Evolutionary conservation across 257 asterid genomes (phyloP).

Genomic region (Gardenia jasminoides): DNA sequence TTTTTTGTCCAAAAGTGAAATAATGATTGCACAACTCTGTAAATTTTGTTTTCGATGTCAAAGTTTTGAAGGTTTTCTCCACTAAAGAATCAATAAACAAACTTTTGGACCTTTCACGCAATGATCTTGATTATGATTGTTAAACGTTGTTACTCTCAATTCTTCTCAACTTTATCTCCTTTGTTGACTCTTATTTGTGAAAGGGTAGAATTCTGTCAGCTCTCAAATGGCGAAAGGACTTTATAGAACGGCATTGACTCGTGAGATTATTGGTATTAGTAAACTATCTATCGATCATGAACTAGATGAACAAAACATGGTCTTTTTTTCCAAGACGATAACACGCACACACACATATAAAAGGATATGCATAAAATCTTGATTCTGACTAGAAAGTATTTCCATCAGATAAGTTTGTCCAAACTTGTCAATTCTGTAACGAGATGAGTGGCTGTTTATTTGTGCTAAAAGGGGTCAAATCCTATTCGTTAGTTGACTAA

Average conservation of each 20-base stretch:
- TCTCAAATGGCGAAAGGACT: background rate
- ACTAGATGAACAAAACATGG: background rate
- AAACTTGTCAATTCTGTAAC: background rate
- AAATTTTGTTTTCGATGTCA: background rate
- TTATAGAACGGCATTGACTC: background rate
- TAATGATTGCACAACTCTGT: too few relatives aligned
- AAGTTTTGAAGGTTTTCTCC: background rate
- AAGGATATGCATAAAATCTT: background rate
- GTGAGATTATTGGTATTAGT: background rate
- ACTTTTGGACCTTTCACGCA: background rate
- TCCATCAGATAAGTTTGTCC: background rate
- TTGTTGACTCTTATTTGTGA: slow-evolving; percentile 15
- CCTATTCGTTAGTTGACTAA: background rate
- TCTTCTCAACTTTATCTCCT: background rate
- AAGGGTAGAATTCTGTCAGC: slow-evolving; percentile 12
- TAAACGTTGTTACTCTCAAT: background rate
- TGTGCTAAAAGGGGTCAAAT: too few relatives aligned
- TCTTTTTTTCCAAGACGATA: background rate
- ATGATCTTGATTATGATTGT: slow-evolving; percentile 5
- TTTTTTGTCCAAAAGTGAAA: slow-evolving; percentile 8
- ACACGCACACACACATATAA: background rate
- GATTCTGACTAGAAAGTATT: background rate
- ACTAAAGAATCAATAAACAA: slow-evolving; percentile 1
- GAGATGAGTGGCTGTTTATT: background rate
- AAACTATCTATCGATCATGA: background rate